Conservation (phyloP, 768 basidiomycete genomes). For the Hygrocybe punicea region DNA sequence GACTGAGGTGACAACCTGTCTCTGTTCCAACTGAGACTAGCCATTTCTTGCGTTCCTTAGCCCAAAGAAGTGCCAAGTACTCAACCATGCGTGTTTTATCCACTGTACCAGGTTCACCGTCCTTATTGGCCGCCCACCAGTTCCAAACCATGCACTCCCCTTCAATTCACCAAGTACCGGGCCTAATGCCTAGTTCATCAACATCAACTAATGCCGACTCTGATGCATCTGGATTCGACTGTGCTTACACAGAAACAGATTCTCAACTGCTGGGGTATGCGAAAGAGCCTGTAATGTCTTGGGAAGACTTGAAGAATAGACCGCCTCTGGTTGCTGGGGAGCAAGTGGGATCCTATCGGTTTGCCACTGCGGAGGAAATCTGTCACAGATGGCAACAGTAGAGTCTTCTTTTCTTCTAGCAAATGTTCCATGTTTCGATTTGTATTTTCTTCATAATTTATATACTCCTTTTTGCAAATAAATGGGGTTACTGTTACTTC, state of each 20-base stretch:
- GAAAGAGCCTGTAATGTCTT: slow-evolving; percentile 8
- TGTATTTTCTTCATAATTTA: too few species aligned
- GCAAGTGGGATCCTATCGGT: slow-evolving; percentile 7
- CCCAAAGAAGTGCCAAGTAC: slow-evolving; percentile 1
- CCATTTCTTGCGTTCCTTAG: slow-evolving; percentile 2
- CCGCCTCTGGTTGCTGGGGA: slow-evolving; percentile 8
- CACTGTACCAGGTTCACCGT: slow-evolving; percentile 5
- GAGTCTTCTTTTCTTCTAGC: too few species aligned
- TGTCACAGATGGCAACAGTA: slow-evolving; percentile 7
- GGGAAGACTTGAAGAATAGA: slow-evolving; percentile 13
- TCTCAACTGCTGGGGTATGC: slow-evolving; percentile 9
- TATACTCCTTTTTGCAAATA: too few species aligned
- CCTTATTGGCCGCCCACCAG: not conserved
- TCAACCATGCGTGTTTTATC: slow-evolving; percentile 6
- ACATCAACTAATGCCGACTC: slow-evolving; percentile 1
- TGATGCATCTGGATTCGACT: slow-evolving; percentile 3
- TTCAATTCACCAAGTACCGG: not conserved
- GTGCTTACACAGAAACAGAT: slow-evolving; percentile 10
- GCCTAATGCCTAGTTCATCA: slow-evolving; percentile 5
- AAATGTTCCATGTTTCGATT: too few species aligned
- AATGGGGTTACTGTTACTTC: too few species aligned
- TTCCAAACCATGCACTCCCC: not conserved
- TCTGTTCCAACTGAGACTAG: not conserved
- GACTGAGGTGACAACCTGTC: not conserved
- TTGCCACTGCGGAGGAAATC: slow-evolving; percentile 11